These are phyloP conservation scores for Mycena belliarum DNA, from an alignment of 768 basidiomycete genomes.

Conservation along the genomic window DNA sequence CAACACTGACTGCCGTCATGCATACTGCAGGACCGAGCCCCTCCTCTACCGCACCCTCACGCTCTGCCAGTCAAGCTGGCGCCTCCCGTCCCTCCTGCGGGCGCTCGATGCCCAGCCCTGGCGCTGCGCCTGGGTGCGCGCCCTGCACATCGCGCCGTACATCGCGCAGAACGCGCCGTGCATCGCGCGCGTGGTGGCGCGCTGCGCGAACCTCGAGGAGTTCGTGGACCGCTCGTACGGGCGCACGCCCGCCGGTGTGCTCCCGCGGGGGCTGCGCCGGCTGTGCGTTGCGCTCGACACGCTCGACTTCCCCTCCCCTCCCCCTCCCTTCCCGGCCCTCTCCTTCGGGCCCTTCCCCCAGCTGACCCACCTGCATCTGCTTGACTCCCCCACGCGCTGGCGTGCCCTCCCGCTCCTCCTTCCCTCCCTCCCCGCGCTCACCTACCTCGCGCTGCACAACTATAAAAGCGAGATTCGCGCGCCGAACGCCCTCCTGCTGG, in stretches of 20 bases:
- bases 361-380: slow-evolving; percentile 17
- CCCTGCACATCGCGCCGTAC: slow-evolving; percentile 18
- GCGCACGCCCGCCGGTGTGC: slow-evolving; percentile 7
- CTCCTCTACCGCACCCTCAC: slow-evolving; percentile 16
- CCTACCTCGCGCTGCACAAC: slow-evolving; percentile 17
- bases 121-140: slow-evolving; percentile 3
- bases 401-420: slow-evolving; percentile 4
- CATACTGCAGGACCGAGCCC: slow-evolving; percentile 13
- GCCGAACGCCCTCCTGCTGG: slow-evolving; percentile 1
- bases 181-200: slow-evolving; percentile 4
- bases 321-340: neutral
- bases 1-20: too few species aligned
- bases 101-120: slow-evolving; percentile 9
- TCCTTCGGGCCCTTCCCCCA: slow-evolving; percentile 6
- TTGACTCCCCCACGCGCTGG: slow-evolving; percentile 12
- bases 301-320: neutral
- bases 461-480: slow-evolving; percentile 6
- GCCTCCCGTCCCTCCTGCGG: slow-evolving; percentile 5
- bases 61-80: slow-evolving; percentile 18
- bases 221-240: slow-evolving; percentile 19
- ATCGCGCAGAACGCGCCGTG: slow-evolving; percentile 6
- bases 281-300: slow-evolving; percentile 11
- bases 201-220: slow-evolving; percentile 9
- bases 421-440: slow-evolving; percentile 10
- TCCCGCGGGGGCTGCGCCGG: neutral